Percentiles rank a stretch among this genome's conserved stretches.
phyloP scores from a whole-genome alignment of 345 rosid genomes.

The Noccaea bulbosa region DNA sequence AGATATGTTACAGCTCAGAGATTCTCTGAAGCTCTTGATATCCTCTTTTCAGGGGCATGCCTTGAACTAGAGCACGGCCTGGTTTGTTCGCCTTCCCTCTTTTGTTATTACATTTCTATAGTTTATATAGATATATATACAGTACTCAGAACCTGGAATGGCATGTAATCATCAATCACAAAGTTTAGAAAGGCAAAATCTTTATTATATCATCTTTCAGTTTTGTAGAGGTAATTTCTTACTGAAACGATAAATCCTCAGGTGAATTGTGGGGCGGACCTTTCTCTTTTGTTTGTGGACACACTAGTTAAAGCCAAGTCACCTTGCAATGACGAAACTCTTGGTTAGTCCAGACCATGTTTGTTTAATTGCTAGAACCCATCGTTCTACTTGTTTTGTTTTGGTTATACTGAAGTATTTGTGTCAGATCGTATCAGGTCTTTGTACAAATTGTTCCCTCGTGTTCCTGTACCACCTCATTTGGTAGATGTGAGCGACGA shows the following conservation, averaged over 20 bases:
- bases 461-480: slow-evolving; percentile 69
- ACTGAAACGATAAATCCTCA: slow-evolving; percentile 37
- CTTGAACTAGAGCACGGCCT: slow-evolving; percentile 71
- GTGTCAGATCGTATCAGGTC: slow-evolving; percentile 72
- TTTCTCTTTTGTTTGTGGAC: slow-evolving; percentile 74
- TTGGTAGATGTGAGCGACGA: slow-evolving; percentile 60
- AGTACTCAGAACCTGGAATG: slow-evolving; percentile 12
- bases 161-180: neutral
- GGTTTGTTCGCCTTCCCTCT: slow-evolving; percentile 56
- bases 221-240: neutral
- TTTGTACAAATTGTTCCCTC: slow-evolving; percentile 84
- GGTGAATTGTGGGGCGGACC: slow-evolving; percentile 94
- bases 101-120: neutral
- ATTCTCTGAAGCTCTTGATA: slow-evolving; percentile 78
- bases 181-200: neutral
- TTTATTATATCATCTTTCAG: neutral
- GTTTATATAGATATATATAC: neutral
- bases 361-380: neutral
- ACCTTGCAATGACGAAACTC: slow-evolving; percentile 62
- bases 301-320: slow-evolving; percentile 73
- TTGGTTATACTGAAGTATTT: slow-evolving; percentile 45
- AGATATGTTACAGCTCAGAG: slow-evolving; percentile 80
- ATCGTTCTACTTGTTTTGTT: neutral
- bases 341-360: slow-evolving; percentile 64
- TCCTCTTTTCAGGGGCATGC: slow-evolving; percentile 84